Base-by-base conservation (phyloP, 2,329 filamentous ascomycete species). In the Beauveria caledonica region DNA sequence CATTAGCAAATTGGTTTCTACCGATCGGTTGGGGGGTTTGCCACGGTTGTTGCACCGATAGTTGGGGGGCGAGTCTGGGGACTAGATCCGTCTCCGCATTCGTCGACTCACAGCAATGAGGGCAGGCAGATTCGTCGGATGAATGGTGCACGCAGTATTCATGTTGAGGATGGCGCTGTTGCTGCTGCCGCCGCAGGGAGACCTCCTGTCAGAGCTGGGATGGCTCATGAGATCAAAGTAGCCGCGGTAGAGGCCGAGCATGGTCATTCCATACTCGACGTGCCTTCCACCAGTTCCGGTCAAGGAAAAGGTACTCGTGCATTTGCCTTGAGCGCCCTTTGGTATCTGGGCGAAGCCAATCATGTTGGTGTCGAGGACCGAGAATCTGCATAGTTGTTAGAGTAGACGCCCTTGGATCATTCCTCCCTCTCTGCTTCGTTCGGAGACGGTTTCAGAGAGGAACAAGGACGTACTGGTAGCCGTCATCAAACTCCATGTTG, bases 121-220 rank as follows among this genome's bases (percentile, higher is more conserved):
- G 23, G 67, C 66, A 1, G 64, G 63, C 2, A 64, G 62, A 17
- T 61, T 23, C 1, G 67, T 67, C 5, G 67, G 67, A 13, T 46
- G 60, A 11, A 69, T 64, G 62, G 61, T 62, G 64, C 66, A 68
- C 39, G 67, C 66, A 7, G 67, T 67, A 62, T 69, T 69, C 66
- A 69, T 66, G 64, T 69, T 69, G 36, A 69, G 62, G 56, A 69
- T 69, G 8, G 67, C 66, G 5, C 66, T 67, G 64, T 64, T 65
- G 58, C 66, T 67, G 64, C 65, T 65, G 58, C 66, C 66, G 36
- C 66, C 65, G 62, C 67, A 69, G 0, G 63, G 65, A 19, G 67
- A 69, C 66, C 65, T 67, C 11, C 63, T 65, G 13, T 51, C 48
- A 44, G 67, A 60, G 23, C 66, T 66, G 3, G 66, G 50, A 19